Evolutionary conservation across 2,329 filamentous ascomycete species (phyloP), one percentile per base, ranked within the genome.

Genomic region (Trichoderma sp.): DNA sequence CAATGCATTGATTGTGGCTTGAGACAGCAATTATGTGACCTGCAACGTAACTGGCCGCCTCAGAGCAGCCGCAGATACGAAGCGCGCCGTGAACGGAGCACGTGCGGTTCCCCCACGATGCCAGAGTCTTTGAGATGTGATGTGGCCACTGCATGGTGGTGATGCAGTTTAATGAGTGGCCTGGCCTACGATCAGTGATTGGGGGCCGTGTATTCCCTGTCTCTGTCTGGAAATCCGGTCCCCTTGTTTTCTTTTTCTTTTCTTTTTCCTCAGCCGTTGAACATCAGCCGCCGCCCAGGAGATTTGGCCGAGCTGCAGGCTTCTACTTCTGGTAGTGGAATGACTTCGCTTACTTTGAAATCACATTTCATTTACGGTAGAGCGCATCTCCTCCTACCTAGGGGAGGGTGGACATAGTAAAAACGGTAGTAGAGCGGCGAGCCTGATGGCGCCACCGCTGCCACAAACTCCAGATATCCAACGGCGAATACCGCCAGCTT

Each of bases 401-500:
- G 64, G 64, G 64, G 26, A 26, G 55, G 32, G 53, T 43, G 34
- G 23, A 11, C 1, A 34, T 20, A 43, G 20, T 32, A 59, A 32
- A 34, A 3, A 15, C 28, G 17, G n/a, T 4, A 17, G 34, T 13
- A 7, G 20, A 57, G 23, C n/a, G 2, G 34, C 34, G 23, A 58
- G 23, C 20, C 43, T 53, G 28, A 17, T 64, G 17, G 47, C 47
- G n/a, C n/a, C n/a, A 23, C 62, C 17, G 28, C 20, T 20, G 28
- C 34, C 30, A 20, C 36, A 20, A 43, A 34, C 30, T 32, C n/a
- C 26, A 30, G 39, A 50, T 32, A 12, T 20, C 50, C 64, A 67
- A 58, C 32, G 8, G 6, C 5, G 12, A 34, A 20, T 69, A 69
- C 66, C 66, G 57, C 57, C 66, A 69, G 66, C 55, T 61, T 69